A percentile compares a stretch with the other conserved stretches of the same genome.
phyloP scores from a whole-genome alignment of 2,329 filamentous ascomycete species.

The Podosphaera aphanis region DNA sequence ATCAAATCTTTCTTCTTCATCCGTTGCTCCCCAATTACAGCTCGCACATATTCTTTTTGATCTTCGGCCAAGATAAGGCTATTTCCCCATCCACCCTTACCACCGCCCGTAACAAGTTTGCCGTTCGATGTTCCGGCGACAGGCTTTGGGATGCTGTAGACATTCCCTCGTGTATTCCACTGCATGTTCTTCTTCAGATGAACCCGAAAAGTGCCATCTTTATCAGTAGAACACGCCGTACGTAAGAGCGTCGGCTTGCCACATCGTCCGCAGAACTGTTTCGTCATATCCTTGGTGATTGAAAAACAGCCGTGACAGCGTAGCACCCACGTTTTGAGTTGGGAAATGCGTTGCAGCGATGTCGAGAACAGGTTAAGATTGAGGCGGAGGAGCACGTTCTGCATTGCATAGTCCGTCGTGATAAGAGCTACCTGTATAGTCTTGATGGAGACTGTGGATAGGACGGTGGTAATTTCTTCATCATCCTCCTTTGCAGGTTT shows the following conservation, averaged over 20 bases:
- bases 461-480: slow-evolving; percentile 21
- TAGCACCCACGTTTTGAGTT: slow-evolving; percentile 70
- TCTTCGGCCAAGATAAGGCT: slow-evolving; percentile 76
- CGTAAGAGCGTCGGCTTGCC: slow-evolving; percentile 71
- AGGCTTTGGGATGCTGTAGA: slow-evolving; percentile 82
- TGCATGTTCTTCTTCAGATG: slow-evolving; percentile 90
- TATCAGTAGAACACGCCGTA: slow-evolving; percentile 64
- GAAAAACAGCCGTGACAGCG: slow-evolving; percentile 88
- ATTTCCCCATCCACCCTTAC: slow-evolving; percentile 68
- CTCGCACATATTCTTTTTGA: slow-evolving; percentile 70
- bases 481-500: slow-evolving; percentile 56
- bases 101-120: slow-evolving; percentile 43
- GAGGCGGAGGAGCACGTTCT: slow-evolving; percentile 86
- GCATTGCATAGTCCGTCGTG: slow-evolving; percentile 92
- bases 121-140: slow-evolving; percentile 60
- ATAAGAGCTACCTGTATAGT: slow-evolving; percentile 73
- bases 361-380: slow-evolving; percentile 76
- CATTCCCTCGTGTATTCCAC: slow-evolving; percentile 81
- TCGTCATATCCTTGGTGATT: slow-evolving; percentile 58
- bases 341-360: slow-evolving; percentile 54
- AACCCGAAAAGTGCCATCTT: slow-evolving; percentile 56
- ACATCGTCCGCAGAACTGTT: slow-evolving; percentile 83
- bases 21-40: slow-evolving; percentile 38
- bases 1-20: slow-evolving; percentile 59
- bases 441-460: slow-evolving; percentile 29